Evolutionary conservation across 2,329 filamentous ascomycete genomes (phyloP).

Genomic region (Alternaria brassicae): DNA sequence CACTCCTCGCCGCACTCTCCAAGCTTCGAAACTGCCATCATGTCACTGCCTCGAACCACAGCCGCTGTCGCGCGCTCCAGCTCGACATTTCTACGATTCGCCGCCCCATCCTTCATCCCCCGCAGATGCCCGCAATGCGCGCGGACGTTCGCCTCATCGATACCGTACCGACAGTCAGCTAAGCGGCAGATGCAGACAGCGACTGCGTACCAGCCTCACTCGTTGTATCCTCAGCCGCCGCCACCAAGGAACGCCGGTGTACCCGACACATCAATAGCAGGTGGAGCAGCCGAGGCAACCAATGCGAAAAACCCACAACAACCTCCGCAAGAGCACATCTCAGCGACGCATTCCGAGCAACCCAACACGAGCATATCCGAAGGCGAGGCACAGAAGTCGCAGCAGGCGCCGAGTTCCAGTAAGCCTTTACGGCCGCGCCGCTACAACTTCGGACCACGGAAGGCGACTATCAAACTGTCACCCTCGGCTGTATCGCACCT

Average conservation of each 20-base stretch:
- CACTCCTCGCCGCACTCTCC: constrained; percentile 5
- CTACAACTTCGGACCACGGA: constrained; percentile 77
- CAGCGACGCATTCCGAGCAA: constrained; percentile 31
- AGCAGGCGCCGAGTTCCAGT: constrained; percentile 56
- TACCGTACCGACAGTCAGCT: constrained; percentile 43
- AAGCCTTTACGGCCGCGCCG: constrained; percentile 63
- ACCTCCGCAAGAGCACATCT: constrained; percentile 32
- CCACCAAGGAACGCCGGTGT: constrained; percentile 66
- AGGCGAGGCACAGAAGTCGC: constrained; percentile 68
- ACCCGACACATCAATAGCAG: constrained; percentile 68
- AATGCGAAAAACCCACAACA: constrained; percentile 56
- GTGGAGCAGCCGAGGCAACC: constrained; percentile 57
- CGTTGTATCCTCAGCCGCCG: constrained; percentile 63
- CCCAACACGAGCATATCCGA: constrained; percentile 63
- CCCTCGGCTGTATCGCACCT: constrained; percentile 81
- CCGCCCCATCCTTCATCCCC: constrained; percentile 32
- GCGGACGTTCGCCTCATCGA: constrained; percentile 55
- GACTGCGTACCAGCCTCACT: constrained; percentile 68
- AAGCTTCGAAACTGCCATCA: constrained; percentile 21
- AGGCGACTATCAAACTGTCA: constrained; percentile 89
- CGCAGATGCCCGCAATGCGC: constrained; percentile 54
- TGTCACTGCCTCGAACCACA: constrained; percentile 43
- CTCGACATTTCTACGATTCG: constrained; percentile 34
- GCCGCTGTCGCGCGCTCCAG: constrained; percentile 34
- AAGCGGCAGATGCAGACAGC: constrained; percentile 66